A percentile compares a stretch with the other conserved stretches of the same genome.
Evolutionary conservation across 306 rosid species (phyloP).

Genomic region (Hippophae tibetana): DNA sequence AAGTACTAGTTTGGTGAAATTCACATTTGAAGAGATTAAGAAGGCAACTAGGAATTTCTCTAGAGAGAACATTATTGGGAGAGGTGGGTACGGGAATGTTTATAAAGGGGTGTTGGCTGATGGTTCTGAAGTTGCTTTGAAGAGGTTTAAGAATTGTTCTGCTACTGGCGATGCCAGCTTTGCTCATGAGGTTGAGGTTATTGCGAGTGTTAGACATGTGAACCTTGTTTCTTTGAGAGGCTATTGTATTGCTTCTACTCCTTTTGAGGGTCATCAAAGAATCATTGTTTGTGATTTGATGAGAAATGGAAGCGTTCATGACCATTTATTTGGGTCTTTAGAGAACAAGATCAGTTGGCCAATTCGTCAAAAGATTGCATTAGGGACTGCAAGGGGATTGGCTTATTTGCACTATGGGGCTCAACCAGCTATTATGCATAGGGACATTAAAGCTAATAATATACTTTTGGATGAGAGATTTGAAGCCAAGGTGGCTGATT

Average conservation of each 20-base stretch:
- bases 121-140: constrained; percentile 73
- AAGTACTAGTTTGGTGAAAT: constrained; percentile 67
- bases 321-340: constrained; percentile 61
- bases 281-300: constrained; percentile 87
- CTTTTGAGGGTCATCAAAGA: constrained; percentile 82
- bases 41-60: constrained; percentile 69
- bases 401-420: constrained; percentile 93
- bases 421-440: constrained; percentile 80
- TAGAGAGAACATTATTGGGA: constrained; percentile 61
- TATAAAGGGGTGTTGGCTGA: constrained; percentile 57
- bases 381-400: constrained; percentile 86
- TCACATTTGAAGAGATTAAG: constrained; percentile 53
- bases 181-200: constrained; percentile 81
- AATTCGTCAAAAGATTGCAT: constrained; percentile 56
- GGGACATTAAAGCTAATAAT: constrained; percentile 87
- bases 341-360: constrained; percentile 71
- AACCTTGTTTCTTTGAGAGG: constrained; percentile 83
- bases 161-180: constrained; percentile 72
- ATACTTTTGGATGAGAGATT: constrained; percentile 77
- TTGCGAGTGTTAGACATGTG: constrained; percentile 86
- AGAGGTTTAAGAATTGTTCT: constrained; percentile 92
- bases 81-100: constrained; percentile 95
- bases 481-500: constrained; percentile 86
- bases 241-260: constrained; percentile 77
- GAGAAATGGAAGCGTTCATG: constrained; percentile 86